Evolutionary conservation across 257 asterid genomes (phyloP), one percentile per base, ranked within the genome.

Genomic region (Anisodus tanguticus): DNA sequence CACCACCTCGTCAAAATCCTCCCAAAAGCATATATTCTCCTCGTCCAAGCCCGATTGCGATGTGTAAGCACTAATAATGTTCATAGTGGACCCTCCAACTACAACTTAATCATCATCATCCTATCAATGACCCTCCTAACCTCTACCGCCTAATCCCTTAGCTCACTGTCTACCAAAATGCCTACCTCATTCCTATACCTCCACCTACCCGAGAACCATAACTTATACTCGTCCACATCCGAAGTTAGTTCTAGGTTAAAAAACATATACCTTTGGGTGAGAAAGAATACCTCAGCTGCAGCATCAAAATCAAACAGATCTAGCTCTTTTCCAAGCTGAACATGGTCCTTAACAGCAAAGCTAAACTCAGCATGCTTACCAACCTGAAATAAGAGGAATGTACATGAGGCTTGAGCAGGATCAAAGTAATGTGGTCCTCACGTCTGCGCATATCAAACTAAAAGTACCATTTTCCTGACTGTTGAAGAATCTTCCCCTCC

Each of bases 251-350:
- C 63, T 51, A 51, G 63, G 81, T 49, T 76, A 26, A 17, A 13
- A 76, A 83, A 58, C 77, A 68, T 85, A 86, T 84, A 87, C 87
- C 86, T 87, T 3, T 83, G 72, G 81, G 67, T 58, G 70, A 80
- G 88, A 88, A 86, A 86, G 84, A 78, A 84, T 93, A 97, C 99
- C 99, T 95, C 97, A 51, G 99, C 93, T 85, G 99, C 99, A 59
- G 98, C 94, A 88, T 97, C 98, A 58, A 97, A 97, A 88, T 95
- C 98, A 68, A 97, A 88, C 80, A 97, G 86, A 83, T 92, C 94
- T 80, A 97, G 88, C 83, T 95, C 97, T 87, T 95, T 95, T 54
- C 99, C 99, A 9, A 97, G 97, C 90, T 93, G 98, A 72, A 93
- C 92, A 37, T 97, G 98, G 88, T 97, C 98, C 90, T 97, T 97